Evolutionary conservation across 352 stramenopile species (phyloP).

Genomic region (Hyaloperonospora brassicae): DNA sequence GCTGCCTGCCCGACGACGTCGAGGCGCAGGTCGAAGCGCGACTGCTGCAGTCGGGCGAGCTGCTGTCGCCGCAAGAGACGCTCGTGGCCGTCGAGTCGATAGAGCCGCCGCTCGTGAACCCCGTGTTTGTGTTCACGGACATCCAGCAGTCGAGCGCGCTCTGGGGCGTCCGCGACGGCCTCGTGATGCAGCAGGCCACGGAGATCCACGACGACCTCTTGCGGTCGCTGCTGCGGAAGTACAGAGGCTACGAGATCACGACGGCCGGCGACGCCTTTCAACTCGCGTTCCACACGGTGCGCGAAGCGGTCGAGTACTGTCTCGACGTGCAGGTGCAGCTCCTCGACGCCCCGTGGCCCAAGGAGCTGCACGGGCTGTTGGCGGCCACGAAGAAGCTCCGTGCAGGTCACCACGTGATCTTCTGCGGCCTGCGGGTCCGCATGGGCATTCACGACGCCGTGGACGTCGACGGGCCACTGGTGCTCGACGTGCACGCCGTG

Average conservation of each 20-base stretch:
- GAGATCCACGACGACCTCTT: conserved; percentile 54
- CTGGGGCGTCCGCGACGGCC: conserved; percentile 32
- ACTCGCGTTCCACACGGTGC: conserved; percentile 47
- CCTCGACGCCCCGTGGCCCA: conserved; percentile 37
- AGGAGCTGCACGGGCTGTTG: conserved; percentile 33
- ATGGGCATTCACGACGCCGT: conserved; percentile 57
- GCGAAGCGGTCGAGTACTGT: conserved; percentile 49
- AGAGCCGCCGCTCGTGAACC: conserved; percentile 35
- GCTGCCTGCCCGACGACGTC: conserved; percentile 34
- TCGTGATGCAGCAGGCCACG: conserved; percentile 42
- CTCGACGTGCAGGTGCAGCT: conserved; percentile 48
- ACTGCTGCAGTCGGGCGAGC: conserved; percentile 29
- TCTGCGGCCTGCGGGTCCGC: conserved; percentile 41
- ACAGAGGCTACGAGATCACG: conserved; percentile 56
- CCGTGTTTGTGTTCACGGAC: conserved; percentile 61
- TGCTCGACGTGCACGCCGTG: conserved; percentile 37
- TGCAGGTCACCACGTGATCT: conserved; percentile 29
- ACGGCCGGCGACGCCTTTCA: conserved; percentile 51
- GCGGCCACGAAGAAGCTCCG: conserved; percentile 34
- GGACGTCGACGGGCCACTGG: conserved; percentile 25
- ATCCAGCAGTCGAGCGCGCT: conserved; percentile 55
- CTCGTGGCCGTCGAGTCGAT: conserved; percentile 21
- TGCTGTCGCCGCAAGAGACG: conserved; percentile 25
- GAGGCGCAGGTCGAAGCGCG: conserved; percentile 34
- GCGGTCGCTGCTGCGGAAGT: conserved; percentile 33